Percentiles rank a stretch among this genome's conserved stretches.
Evolutionary conservation across 345 rosid genomes (phyloP).

Genomic region (Viola odorata): DNA sequence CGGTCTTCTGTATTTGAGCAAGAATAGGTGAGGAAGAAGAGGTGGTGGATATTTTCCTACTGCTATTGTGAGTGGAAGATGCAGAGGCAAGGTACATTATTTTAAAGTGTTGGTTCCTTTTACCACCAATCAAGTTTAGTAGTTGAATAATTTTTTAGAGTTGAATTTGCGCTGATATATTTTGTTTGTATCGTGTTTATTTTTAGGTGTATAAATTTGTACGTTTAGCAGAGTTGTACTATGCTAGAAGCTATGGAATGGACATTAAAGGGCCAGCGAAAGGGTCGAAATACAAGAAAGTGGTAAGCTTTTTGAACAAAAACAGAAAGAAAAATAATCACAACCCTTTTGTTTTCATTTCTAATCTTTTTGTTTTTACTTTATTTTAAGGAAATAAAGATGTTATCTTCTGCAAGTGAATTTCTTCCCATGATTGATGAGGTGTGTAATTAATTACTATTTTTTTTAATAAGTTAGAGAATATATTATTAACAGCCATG

Average conservation of each 20-base stretch:
- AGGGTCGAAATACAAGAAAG: conserved; percentile 25
- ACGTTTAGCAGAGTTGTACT: conserved; percentile 31
- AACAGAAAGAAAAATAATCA: too few relatives aligned
- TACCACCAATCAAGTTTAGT: too few relatives aligned
- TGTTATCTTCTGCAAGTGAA: conserved; percentile 34
- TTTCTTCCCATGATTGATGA: conserved; percentile 42
- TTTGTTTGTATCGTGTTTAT: conserved; percentile 18
- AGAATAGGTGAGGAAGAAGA: too few relatives aligned
- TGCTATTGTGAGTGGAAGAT: too few relatives aligned
- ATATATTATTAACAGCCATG: too few relatives aligned
- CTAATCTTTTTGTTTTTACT: background rate
- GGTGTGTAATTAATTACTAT: too few relatives aligned
- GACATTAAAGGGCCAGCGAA: conserved; percentile 45
- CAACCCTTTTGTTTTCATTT: background rate
- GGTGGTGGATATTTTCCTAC: too few relatives aligned
- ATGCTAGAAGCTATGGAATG: conserved; percentile 67
- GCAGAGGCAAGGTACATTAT: too few relatives aligned
- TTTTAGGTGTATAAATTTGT: conserved; percentile 46
- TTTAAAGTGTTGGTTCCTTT: too few relatives aligned
- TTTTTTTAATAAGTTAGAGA: too few relatives aligned
- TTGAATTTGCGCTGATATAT: background rate
- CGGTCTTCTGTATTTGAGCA: too few relatives aligned
- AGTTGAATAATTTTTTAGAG: too few relatives aligned
- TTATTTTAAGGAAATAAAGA: conserved; percentile 30
- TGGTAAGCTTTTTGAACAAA: conserved; percentile 33